A percentile compares a stretch with the other conserved stretches of the same genome.
These are phyloP conservation scores for Salvia rosmarinus DNA, from an alignment of 257 asterid species.

Conservation along the genomic window DNA sequence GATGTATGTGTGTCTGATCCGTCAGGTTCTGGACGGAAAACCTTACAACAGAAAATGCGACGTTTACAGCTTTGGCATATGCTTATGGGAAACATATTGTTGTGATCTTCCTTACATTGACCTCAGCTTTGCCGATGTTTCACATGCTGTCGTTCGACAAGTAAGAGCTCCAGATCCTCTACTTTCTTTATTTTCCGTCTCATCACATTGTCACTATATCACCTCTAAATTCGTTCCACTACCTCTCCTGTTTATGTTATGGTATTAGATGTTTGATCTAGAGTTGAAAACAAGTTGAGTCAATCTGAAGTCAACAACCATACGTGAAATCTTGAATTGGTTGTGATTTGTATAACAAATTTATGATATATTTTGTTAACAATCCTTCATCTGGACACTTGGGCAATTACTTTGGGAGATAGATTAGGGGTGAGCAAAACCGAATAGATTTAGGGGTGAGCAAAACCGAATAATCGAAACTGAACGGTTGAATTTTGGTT, in stretches of 20 bases:
- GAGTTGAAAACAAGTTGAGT: background rate
- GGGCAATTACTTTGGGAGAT: too few relatives aligned
- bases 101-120: constrained; percentile 88
- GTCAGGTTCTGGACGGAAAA: constrained; percentile 88
- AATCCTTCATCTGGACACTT: too few relatives aligned
- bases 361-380: too few relatives aligned
- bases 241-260: too few relatives aligned
- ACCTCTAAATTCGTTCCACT: background rate
- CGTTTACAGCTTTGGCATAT: constrained; percentile 88
- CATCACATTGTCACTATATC: background rate
- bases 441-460: too few relatives aligned
- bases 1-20: constrained; percentile 4
- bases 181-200: background rate
- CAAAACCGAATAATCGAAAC: too few relatives aligned
- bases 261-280: background rate
- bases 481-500: too few relatives aligned
- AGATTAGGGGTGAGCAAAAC: too few relatives aligned
- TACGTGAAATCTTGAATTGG: too few relatives aligned
- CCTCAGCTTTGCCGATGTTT: constrained; percentile 89
- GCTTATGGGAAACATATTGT: constrained; percentile 94
- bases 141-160: constrained; percentile 94
- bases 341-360: too few relatives aligned
- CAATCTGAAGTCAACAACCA: too few relatives aligned
- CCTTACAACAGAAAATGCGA: constrained; percentile 96
- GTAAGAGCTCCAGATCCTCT: constrained; percentile 39